These are phyloP conservation scores for Daphne laureola DNA, from an alignment of 441 rosid genomes.

Conservation along the genomic window DNA sequence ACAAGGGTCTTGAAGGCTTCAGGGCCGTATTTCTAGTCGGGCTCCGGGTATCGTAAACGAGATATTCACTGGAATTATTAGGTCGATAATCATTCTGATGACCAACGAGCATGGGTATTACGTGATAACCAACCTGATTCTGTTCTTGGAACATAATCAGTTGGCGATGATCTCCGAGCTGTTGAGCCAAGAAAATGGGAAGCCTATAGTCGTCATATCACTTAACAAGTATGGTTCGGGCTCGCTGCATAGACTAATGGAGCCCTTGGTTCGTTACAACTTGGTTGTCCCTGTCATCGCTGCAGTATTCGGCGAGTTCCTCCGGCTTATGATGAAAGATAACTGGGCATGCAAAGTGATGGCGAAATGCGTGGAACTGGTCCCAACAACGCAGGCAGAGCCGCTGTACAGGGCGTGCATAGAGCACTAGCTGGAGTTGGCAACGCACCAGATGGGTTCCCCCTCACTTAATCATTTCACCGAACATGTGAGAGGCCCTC, in stretches of 20 bases:
- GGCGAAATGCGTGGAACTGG: slow-evolving; percentile 8
- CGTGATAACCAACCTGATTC: slow-evolving; percentile 15
- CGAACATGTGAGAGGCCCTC: slow-evolving; percentile 13
- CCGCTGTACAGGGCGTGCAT: slow-evolving; percentile 10
- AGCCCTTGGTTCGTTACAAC: background rate
- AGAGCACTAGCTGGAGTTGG: slow-evolving; percentile 10
- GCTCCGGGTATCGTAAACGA: background rate
- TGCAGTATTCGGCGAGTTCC: slow-evolving; percentile 6
- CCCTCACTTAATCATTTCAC: slow-evolving; percentile 18
- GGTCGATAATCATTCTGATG: slow-evolving; percentile 7
- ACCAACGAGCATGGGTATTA: slow-evolving; percentile 9
- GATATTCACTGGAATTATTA: background rate
- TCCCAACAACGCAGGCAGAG: background rate
- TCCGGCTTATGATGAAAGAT: slow-evolving; percentile 14
- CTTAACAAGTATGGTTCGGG: slow-evolving; percentile 8
- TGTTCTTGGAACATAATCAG: slow-evolving; percentile 9
- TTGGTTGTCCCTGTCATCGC: background rate
- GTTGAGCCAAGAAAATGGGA: background rate
- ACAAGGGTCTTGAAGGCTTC: slow-evolving; percentile 11
- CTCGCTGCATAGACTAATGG: slow-evolving; percentile 16
- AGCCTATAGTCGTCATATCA: background rate
- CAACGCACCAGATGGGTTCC: slow-evolving; percentile 21
- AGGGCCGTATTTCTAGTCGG: background rate
- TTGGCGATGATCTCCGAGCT: background rate
- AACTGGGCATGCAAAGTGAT: slow-evolving; percentile 13